phyloP scores from a whole-genome alignment of 2,329 filamentous ascomycete genomes.

The Fusarium devonianum region DNA sequence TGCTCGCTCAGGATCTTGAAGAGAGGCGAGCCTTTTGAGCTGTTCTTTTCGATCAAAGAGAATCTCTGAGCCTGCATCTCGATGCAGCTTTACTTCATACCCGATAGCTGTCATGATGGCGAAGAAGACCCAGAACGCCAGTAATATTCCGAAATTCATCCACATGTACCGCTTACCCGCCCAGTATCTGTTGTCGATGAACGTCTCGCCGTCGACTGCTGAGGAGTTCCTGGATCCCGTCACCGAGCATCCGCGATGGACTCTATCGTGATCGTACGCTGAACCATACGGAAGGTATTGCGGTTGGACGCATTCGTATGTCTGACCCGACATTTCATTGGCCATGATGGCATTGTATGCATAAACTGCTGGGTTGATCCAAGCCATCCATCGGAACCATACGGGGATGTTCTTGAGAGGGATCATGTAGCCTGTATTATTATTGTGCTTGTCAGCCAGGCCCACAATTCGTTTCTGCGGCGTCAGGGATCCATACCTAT shows the following conservation, averaged over 20 bases:
- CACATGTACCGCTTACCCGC: slow-evolving; percentile 65
- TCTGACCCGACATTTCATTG: slow-evolving; percentile 64
- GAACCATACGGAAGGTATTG: slow-evolving; percentile 62
- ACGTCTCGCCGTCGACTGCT: slow-evolving; percentile 59
- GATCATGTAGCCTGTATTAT: slow-evolving; percentile 57
- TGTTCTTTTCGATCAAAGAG: no score
- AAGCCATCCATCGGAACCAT: slow-evolving; percentile 64
- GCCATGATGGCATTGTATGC: slow-evolving; percentile 68
- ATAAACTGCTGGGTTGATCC: slow-evolving; percentile 60
- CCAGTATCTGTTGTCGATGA: slow-evolving; percentile 56
- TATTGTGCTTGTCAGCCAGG: neutral
- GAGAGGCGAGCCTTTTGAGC: no score
- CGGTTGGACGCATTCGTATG: slow-evolving; percentile 63
- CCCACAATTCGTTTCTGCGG: no score
- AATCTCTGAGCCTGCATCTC: no score
- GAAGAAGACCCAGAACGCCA: slow-evolving; percentile 76
- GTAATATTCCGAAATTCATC: slow-evolving; percentile 77
- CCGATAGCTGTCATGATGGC: slow-evolving; percentile 73
- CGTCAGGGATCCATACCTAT: slow-evolving; percentile 42
- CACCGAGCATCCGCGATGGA: slow-evolving; percentile 59
- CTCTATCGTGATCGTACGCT: slow-evolving; percentile 36
- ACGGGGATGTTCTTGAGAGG: slow-evolving; percentile 54
- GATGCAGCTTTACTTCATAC: no score
- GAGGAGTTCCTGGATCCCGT: slow-evolving; percentile 53
- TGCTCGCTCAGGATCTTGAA: no score